Evolutionary conservation across 768 basidiomycete genomes (phyloP), one percentile per base, ranked within the genome.

Genomic region (Xerocomellus chrysenteron): DNA sequence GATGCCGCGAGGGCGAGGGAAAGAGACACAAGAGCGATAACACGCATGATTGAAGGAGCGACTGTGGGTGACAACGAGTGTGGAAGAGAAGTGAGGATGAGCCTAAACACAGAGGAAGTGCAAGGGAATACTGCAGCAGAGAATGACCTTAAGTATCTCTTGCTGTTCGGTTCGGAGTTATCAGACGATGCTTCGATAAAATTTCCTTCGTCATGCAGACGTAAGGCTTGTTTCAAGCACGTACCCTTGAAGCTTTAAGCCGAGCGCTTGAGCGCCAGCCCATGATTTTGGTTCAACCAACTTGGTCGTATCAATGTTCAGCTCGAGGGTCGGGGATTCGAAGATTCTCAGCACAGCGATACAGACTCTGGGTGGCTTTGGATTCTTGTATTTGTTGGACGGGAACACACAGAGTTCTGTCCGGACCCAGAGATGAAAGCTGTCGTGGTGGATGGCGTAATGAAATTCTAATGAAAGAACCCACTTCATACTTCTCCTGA

Each of bases 1-100:
- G 39, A 51, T 26, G 46, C 61, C 3, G 26, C 9, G 43, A 63
- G 46, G 21, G 52, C 46, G 26, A 63, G 13, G 5, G 50, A 43
- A 5, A 63, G 57, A 46, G 62, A 51, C 12, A 56, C 40, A 13
- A 63, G 33, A 47, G 46, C 35, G 8, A 43, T 46, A 26, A 60
- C 17, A 51, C 57, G 62, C 61, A 63, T 63, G 39, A 4, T 45
- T 51, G 11, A 47, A 42, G 10, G 45, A 57, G 24, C 6, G 54
- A 59, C 35, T 33, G 30, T 36, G 16, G 33, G 35, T 62, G 37
- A 47, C 0, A 57, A 42, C n/a, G 61, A 51, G n/a, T 43, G 62
- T 42, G 24, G 17, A 39, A 5, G 36, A 14, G 19, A n/a, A 7
- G 36, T 37, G 45, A 40, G 46, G 41, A 14, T 13, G 30, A 36